Evolutionary conservation across 2,329 filamentous ascomycete genomes (phyloP), one percentile per base, ranked within the genome.

Genomic region (Sarocladium brachiariae): DNA sequence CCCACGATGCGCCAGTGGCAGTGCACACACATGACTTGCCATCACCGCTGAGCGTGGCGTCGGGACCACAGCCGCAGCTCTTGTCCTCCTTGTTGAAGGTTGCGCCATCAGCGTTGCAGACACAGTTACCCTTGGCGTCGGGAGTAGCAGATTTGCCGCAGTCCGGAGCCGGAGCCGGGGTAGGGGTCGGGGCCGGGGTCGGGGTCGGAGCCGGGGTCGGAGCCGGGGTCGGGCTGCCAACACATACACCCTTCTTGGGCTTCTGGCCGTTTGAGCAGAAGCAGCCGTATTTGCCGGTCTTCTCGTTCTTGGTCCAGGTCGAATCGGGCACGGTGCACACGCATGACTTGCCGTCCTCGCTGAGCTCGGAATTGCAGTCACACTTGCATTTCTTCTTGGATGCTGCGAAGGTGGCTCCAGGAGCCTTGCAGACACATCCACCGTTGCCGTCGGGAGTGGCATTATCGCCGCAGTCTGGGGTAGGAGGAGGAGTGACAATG

Each of bases 81-180:
- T 47, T 47, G 39, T 25, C 34, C 8, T 25, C 27, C 5, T 9
- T 10, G 4, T 18, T 19, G 25, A 6, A 47, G 5, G 18, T 19
- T 19, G 43, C 43, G 19, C 43, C 43, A 47, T 9, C 21, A 10
- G 43, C 43, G n/a, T 47, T 47, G 43, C 43, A 47, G 16, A 25
- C 18, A 16, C 43, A 47, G 9, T 21, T 33, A 23, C 43, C 43
- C 3, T 31, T 9, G 19, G 7, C 24, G 23, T 47, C 21, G 3
- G 24, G 24, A 14, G 43, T 23, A 14, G 43, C 43, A n/a, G 31
- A 6, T 11, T 8, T 21, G 27, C 43, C 43, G 18, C 43, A 47
- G 41, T 27, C 23, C 19, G 41, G 23, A 25, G 23, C 23, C 3
- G 24, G 10, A n/a, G n/a, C n/a, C n/a, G n/a, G n/a, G n/a, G n/a